Conservation (phyloP, 2,329 filamentous ascomycete species). For the Sphaerulina vaccinii region DNA sequence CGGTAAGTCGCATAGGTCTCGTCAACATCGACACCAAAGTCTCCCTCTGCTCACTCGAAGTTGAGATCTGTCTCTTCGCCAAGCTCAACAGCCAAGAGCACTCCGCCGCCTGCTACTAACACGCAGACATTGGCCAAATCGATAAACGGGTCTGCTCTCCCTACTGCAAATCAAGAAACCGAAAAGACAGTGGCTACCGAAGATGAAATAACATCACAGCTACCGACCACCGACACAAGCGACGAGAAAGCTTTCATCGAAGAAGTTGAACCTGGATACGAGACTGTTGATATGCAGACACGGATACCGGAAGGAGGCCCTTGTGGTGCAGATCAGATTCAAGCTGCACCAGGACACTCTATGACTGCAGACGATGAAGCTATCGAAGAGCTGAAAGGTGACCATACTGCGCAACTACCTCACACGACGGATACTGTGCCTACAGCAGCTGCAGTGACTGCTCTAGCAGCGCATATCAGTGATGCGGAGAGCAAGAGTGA, state of each 20-base stretch:
- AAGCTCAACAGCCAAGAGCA: neutral
- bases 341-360: neutral
- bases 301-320: neutral
- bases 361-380: neutral
- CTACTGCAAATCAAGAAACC: neutral
- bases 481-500: slow-evolving; percentile 8
- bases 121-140: neutral
- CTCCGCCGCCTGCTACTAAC: neutral
- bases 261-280: neutral
- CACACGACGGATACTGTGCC: neutral
- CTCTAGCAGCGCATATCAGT: slow-evolving; percentile 8
- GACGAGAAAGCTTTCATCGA: neutral
- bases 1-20: slow-evolving; percentile 25
- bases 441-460: neutral
- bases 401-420: neutral
- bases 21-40: neutral
- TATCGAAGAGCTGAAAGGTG: neutral
- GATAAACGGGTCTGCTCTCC: neutral
- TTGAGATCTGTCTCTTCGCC: slow-evolving; percentile 9
- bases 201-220: neutral
- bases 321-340: neutral
- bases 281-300: neutral
- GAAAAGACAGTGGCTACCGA: neutral
- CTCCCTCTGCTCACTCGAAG: slow-evolving; percentile 4
- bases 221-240: neutral